A percentile compares a stretch with the other conserved stretches of the same genome.
phyloP scores from a whole-genome alignment of 2,329 filamentous ascomycete species.

The Grosmannia clavigera region DNA sequence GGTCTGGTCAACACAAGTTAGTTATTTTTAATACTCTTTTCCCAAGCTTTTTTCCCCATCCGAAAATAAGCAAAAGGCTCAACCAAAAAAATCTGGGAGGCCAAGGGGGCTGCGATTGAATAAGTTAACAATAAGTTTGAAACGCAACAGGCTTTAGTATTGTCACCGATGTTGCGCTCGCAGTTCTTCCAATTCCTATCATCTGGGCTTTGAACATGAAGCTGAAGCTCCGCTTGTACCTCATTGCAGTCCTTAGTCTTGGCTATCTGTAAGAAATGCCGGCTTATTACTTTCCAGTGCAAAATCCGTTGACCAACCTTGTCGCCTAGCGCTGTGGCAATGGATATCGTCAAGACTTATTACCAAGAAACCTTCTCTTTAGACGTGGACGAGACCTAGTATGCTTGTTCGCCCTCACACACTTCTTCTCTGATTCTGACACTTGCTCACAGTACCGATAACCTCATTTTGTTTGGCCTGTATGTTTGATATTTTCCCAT shows the following conservation, averaged over 20 bases:
- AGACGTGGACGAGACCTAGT: conserved; percentile 22
- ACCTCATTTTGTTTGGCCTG: conserved; percentile 20
- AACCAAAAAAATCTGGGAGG: background rate
- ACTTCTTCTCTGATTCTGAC: background rate
- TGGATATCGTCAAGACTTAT: conserved; percentile 27
- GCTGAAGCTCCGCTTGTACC: conserved; percentile 23
- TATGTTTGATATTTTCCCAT: conserved; percentile 13
- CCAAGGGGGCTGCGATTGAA: too few species aligned
- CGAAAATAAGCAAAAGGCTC: background rate
- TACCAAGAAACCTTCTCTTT: conserved; percentile 22
- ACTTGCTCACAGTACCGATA: background rate
- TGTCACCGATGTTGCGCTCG: conserved; percentile 30
- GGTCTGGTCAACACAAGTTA: conserved; percentile 26
- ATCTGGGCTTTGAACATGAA: conserved; percentile 29
- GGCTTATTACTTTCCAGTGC: background rate
- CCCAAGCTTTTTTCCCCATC: background rate
- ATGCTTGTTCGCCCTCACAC: conserved; percentile 10
- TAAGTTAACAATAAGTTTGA: background rate
- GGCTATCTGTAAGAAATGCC: conserved; percentile 25
- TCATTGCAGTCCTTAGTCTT: conserved; percentile 27
- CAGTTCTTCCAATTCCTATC: conserved; percentile 27
- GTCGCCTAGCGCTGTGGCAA: conserved; percentile 21
- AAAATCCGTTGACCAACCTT: background rate
- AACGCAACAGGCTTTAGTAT: conserved; percentile 22
- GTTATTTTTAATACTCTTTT: background rate